Base-by-base conservation (phyloP, 257 asterid genomes). In the Salvia hispanica region DNA sequence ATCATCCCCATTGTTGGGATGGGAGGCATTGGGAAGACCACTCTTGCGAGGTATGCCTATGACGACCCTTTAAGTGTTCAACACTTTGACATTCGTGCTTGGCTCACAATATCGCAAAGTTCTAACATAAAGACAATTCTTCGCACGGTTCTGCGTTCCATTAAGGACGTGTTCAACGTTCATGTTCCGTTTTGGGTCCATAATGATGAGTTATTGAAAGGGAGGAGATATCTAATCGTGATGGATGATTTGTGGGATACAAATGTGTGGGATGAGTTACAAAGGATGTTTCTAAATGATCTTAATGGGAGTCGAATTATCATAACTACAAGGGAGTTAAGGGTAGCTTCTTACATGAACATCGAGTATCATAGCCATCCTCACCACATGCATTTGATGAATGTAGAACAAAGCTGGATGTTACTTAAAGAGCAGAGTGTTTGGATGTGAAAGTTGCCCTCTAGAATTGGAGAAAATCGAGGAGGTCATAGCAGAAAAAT, bases 1-100 rank as follows among this genome's bases (percentile, higher is more conserved):
- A 10, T 53, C 62, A 52, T 71, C 57, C 64, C 78, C 3, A 67
- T 74, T 8, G 71, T 62, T 14, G 79, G 79, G 21, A 74, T 74
- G 79, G 75, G 79, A 12, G 78, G 45, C 9, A 40, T 40, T 8
- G 45, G 9, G 9, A 7, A 7, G 9, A 40, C 79, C 0, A 74
- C 75, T 18, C 61, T 74, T 16, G 79, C 79, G 15, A 56, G 31
- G 21, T 11, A 43, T 34, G 50, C 16, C 13, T 47, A 60, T 11
- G 9, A 74, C 2, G 66, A 67, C 25, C 54, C 61, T 12, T 42
- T 12, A 11, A 52, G 18, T 43, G 58, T 34, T 14, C 6, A 62
- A 43, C 54, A 34, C 54, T 74, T 74, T 45, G 66, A 74, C 7
- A 5, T 59, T 16, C 55, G 74, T 52, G 52, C 7, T 53, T 68